phyloP scores from a whole-genome alignment of 176 grass and related monocot species.

The Lolium multiflorum region DNA sequence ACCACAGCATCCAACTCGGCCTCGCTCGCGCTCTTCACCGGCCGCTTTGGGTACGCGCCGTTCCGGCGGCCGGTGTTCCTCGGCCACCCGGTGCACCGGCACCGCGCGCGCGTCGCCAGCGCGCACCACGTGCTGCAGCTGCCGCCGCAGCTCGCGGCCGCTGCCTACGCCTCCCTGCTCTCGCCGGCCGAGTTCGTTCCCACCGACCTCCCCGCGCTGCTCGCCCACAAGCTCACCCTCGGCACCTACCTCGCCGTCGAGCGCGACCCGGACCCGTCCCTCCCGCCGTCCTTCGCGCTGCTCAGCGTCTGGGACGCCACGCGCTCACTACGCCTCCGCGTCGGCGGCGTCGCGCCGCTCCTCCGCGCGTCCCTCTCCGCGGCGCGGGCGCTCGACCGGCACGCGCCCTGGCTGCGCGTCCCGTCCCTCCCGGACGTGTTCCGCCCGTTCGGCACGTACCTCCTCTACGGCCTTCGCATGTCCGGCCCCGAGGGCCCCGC shows the following conservation, averaged over 20 bases:
- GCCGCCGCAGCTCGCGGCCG: conserved; percentile 50
- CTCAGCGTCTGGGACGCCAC: conserved; percentile 78
- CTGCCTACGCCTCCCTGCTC: conserved; percentile 56
- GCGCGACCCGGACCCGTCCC: conserved; percentile 7
- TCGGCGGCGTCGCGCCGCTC: conserved; percentile 43
- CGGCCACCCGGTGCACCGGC: conserved; percentile 73
- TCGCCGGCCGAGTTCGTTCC: conserved; percentile 67
- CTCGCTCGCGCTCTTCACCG: conserved; percentile 74
- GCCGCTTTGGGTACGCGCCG: conserved; percentile 64
- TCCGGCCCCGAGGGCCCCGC: conserved; percentile 49
- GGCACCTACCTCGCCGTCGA: conserved; percentile 71
- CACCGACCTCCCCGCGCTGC: conserved; percentile 63
- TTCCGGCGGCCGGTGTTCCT: conserved; percentile 73
- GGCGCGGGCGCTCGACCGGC: conserved; percentile 58
- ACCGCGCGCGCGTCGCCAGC: conserved; percentile 43
- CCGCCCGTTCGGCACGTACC: conserved; percentile 69
- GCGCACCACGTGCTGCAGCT: conserved; percentile 58
- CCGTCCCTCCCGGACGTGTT: conserved; percentile 75
- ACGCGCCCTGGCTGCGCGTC: conserved; percentile 61
- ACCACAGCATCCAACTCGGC: conserved; percentile 69
- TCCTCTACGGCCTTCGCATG: conserved; percentile 79
- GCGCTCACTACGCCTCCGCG: conserved; percentile 60
- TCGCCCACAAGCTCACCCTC: conserved; percentile 71
- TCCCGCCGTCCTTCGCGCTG: conserved; percentile 58
- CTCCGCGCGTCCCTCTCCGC: conserved; percentile 57